phyloP scores from a whole-genome alignment of 768 basidiomycete genomes.

The Plicaturopsis crispa region DNA sequence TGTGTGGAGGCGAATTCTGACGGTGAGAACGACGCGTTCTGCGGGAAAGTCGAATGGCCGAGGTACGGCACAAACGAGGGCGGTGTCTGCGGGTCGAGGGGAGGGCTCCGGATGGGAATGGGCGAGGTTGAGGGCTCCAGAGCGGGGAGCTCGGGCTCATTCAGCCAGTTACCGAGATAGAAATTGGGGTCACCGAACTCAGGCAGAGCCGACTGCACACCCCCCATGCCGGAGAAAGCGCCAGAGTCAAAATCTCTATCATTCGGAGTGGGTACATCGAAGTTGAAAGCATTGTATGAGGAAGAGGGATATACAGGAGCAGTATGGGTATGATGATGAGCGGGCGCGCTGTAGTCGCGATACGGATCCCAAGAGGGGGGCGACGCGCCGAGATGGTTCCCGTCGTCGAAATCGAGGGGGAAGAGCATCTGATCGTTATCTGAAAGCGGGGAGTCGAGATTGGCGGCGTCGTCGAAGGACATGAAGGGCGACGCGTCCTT shows the following conservation, averaged over 20 bases:
- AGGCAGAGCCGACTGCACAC: conserved; percentile 21
- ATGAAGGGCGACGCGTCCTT: conserved; percentile 18
- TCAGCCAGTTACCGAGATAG: conserved; percentile 54
- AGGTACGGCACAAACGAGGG: conserved; percentile 43
- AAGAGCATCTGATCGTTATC: conserved; percentile 27
- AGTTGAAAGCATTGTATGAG: conserved; percentile 31
- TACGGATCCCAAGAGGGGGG: conserved; percentile 17
- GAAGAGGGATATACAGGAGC: conserved; percentile 27
- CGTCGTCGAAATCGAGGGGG: conserved; percentile 24
- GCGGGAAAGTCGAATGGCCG: conserved; percentile 38
- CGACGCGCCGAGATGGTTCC: conserved; percentile 15
- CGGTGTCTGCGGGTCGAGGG: conserved; percentile 29
- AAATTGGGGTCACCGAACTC: conserved; percentile 40
- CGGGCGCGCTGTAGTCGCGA: conserved; percentile 17
- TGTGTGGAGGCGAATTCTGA: conserved; percentile 53
- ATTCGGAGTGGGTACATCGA: conserved; percentile 29
- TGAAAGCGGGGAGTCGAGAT: conserved; percentile 28
- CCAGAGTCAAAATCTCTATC: conserved; percentile 27
- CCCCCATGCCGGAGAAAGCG: conserved; percentile 21
- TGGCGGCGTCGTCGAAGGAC: conserved; percentile 36
- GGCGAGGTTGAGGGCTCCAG: conserved; percentile 43
- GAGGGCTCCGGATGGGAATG: conserved; percentile 47
- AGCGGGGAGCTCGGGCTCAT: conserved; percentile 42
- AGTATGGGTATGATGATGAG: conserved; percentile 28
- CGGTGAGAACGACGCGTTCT: conserved; percentile 51